These are phyloP conservation scores for Leucocoprinus birnbaumii DNA, from an alignment of 768 basidiomycete genomes.

Conservation along the genomic window DNA sequence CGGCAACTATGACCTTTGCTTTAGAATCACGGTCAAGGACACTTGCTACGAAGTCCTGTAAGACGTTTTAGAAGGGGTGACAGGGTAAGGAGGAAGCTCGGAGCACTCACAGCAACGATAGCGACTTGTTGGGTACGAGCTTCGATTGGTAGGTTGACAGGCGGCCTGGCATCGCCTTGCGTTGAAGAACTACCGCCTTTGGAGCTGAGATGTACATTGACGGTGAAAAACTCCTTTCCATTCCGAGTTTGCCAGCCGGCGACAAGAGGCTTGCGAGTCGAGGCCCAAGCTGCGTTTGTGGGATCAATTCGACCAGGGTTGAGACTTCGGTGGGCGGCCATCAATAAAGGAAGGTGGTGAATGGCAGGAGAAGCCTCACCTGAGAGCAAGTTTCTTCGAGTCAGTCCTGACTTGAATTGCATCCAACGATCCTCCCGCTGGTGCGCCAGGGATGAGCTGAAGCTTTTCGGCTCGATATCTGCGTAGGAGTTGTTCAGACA, in stretches of 20 bases:
- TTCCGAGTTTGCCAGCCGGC: conserved; percentile 49
- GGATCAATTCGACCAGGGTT: conserved; percentile 67
- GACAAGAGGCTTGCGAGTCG: conserved; percentile 58
- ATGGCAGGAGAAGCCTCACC: conserved; percentile 25
- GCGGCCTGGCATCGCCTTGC: conserved; percentile 55
- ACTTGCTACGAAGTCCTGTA: conserved; percentile 45
- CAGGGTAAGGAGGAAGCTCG: neutral
- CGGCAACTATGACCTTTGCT: conserved; percentile 52
- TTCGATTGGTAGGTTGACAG: conserved; percentile 50
- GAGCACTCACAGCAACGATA: conserved; percentile 44
- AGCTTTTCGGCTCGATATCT: conserved; percentile 51
- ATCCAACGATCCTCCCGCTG: conserved; percentile 46
- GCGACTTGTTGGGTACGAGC: conserved; percentile 48
- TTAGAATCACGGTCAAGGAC: conserved; percentile 37
- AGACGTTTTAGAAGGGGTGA: neutral
- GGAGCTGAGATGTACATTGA: conserved; percentile 59
- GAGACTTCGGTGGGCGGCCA: conserved; percentile 31
- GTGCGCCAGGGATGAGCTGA: conserved; percentile 40
- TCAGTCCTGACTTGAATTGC: conserved; percentile 33
- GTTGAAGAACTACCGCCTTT: conserved; percentile 55
- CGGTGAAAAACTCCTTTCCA: conserved; percentile 48
- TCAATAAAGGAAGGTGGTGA: neutral
- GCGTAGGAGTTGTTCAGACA: neutral
- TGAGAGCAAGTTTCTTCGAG: conserved; percentile 35
- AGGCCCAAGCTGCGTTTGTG: conserved; percentile 48